Base-by-base conservation (phyloP, 1,284 basidiomycete species). In the Garcileccinum viscosum region DNA sequence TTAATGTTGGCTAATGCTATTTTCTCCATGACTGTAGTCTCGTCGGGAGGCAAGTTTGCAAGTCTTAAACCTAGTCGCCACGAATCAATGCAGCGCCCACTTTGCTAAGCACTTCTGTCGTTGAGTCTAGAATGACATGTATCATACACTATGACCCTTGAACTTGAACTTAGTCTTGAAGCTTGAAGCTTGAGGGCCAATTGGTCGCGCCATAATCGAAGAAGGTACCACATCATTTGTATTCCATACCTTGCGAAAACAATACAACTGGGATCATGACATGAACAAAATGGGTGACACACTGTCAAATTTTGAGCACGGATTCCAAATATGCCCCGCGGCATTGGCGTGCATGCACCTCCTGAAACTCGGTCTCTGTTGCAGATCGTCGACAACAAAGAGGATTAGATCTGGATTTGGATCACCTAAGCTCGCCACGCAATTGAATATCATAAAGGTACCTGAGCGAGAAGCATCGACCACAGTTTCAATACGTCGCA, bases 391-490 rank as follows among this genome's bases (percentile, higher is more conserved):
- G 24, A 61, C 30, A 58, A 22, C 7, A 59, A 59, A 11, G n/a
- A 24, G 15, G 4, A 37, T 35, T 11, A 15, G 59, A 27, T 24
- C 24, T 14, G 37, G 35, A 61, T 61, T 24, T 37, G 8, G 7
- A n/a, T 7, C n/a, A 69, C 71, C 27, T 61, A 19, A 72, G 27
- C 1, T 60, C 14, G n/a, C 63, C 42, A 14, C 11, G 22, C 30
- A 70, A 19, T 58, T 12, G 38, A 65, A 40, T 33, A 56, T 70
- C n/a, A n/a, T 27, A 19, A 12, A 44, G 11, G 15, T 27, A 30
- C 30, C 67, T 53, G 4, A 70, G 24, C 30, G 69, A 66, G 42
- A 63, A 64, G 69, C 70, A 58, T 32, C 8, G 11, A 44, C 24
- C 19, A 30, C 12, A 58, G 19, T 58, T 19, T 30, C 17, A 12